These are phyloP conservation scores for Botrytis hyacinthi DNA, from an alignment of 2,329 filamentous ascomycete species.

Conservation along the genomic window DNA sequence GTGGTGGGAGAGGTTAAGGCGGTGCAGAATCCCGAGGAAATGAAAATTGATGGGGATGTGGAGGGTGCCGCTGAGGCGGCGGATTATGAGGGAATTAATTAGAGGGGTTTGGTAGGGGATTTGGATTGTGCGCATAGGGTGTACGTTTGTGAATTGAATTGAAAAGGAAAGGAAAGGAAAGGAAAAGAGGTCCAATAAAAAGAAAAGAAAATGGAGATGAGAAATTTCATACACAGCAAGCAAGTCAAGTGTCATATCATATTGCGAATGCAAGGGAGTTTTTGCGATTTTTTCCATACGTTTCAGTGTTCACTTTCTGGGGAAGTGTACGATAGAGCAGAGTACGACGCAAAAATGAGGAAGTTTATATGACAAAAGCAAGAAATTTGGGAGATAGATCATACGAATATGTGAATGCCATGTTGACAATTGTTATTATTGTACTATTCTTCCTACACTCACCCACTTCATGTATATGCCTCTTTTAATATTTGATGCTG, in stretches of 20 bases:
- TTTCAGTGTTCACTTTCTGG: background rate
- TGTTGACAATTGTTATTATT: too few species aligned
- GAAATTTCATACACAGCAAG: background rate
- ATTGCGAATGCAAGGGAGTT: background rate
- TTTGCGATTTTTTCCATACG: background rate
- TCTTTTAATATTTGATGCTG: background rate
- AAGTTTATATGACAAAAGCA: background rate
- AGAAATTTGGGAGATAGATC: too few species aligned
- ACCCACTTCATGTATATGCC: too few species aligned
- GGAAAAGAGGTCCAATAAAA: background rate
- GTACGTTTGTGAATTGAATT: background rate
- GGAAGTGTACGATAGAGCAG: background rate
- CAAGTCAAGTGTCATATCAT: background rate
- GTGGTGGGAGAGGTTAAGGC: background rate
- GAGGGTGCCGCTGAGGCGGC: background rate
- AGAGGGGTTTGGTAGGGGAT: background rate
- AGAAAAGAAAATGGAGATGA: background rate
- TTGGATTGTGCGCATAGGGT: background rate
- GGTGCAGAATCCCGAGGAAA: conserved; percentile 8
- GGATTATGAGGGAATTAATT: background rate
- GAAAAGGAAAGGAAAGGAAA: background rate
- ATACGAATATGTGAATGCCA: too few species aligned
- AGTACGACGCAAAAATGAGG: background rate
- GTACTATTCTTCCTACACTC: background rate
- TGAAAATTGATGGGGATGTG: background rate